These are phyloP conservation scores for Eucalyptus cloeziana DNA, from an alignment of 345 rosid species.

Conservation along the genomic window DNA sequence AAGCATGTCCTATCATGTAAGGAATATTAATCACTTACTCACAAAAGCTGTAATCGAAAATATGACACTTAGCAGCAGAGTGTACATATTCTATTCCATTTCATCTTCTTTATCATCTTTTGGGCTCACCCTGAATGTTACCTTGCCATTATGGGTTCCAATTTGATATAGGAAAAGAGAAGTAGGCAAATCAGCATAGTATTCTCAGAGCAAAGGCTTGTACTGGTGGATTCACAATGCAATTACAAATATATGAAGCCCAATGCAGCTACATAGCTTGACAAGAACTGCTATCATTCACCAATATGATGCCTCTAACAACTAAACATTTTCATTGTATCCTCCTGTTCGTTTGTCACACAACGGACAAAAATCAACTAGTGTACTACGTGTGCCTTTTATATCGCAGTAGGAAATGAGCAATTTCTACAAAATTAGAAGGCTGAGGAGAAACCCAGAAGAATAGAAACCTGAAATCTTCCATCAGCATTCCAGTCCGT, in stretches of 20 bases:
- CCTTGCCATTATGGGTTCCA: background rate
- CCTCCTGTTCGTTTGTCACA: background rate
- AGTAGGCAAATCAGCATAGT: background rate
- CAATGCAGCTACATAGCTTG: background rate
- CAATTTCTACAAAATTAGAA: background rate
- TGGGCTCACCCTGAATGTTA: background rate
- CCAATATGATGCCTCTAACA: background rate
- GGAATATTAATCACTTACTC: background rate
- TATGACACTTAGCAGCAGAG: background rate
- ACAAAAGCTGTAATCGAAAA: background rate
- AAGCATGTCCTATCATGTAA: background rate
- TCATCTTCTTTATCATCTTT: background rate
- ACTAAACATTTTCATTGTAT: background rate
- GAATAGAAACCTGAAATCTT: slow-evolving; percentile 44
- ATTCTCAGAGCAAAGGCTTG: background rate
- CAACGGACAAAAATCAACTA: background rate
- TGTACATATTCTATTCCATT: background rate
- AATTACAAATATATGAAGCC: background rate
- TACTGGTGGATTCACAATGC: background rate
- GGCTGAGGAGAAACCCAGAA: background rate
- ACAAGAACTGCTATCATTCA: background rate
- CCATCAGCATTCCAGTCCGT: slow-evolving; percentile 72
- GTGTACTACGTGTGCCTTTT: background rate
- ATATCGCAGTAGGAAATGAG: background rate
- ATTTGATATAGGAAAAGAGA: background rate